phyloP scores from a whole-genome alignment of 2,329 filamentous ascomycete genomes.

The Daldinia sp. region DNA sequence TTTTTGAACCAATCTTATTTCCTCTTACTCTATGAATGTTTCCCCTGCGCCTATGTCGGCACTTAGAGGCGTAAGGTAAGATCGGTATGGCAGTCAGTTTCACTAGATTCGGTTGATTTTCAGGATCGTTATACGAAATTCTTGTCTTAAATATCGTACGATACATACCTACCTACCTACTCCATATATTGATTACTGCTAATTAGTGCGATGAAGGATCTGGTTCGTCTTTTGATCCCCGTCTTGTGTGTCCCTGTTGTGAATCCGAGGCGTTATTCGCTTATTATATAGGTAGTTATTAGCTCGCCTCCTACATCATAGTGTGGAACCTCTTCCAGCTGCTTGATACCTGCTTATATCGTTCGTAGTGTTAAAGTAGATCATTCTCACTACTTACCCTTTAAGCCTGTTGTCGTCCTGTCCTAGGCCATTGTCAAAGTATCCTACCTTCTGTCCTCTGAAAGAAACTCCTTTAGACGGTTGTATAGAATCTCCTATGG shows the following conservation, averaged over 20 bases:
- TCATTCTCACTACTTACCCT: neutral
- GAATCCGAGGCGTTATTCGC: neutral
- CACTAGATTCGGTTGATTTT: neutral
- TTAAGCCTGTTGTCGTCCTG: neutral
- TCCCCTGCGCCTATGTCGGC: too few relatives aligned
- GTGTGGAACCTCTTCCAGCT: neutral
- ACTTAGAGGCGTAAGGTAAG: too few relatives aligned
- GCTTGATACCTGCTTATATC: neutral
- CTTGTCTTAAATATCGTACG: slow-evolving; percentile 31
- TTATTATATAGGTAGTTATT: neutral
- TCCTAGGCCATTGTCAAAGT: neutral
- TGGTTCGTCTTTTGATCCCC: neutral
- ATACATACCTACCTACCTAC: neutral
- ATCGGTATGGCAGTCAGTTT: too few relatives aligned
- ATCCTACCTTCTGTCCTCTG: neutral
- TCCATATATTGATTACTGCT: neutral
- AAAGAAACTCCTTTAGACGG: neutral
- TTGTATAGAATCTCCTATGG: neutral
- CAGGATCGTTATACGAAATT: slow-evolving; percentile 14
- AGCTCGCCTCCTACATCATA: slow-evolving; percentile 6
- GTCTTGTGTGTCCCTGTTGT: neutral
- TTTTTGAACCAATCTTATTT: too few relatives aligned
- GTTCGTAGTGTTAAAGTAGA: neutral
- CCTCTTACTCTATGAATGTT: too few relatives aligned
- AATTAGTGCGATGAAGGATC: neutral